Evolutionary conservation across 208 protist genomes (phyloP).

Genomic region (Herpetomonas muscarum): DNA sequence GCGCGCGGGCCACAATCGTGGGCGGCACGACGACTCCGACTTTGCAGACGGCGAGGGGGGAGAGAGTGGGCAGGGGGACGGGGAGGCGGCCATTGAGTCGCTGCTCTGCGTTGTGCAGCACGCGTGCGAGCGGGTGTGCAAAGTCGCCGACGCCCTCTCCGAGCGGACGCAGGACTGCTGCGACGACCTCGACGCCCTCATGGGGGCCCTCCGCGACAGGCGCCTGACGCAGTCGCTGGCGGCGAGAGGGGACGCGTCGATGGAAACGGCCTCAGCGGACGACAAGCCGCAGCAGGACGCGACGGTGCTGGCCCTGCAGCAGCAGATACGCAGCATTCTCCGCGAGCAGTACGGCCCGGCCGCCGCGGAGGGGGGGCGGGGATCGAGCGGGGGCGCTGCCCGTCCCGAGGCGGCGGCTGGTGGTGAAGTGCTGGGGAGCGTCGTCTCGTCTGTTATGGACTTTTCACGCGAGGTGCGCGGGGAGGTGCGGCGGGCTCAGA

Average conservation of each 20-base stretch:
- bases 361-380: too few species aligned
- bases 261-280: not conserved
- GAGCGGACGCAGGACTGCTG: constrained; percentile 46
- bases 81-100: constrained; percentile 5
- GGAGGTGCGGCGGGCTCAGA: constrained; percentile 39
- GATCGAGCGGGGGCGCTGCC: not conserved
- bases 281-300: not conserved
- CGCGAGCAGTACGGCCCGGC: constrained; percentile 22
- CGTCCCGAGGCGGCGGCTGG: not conserved
- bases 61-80: constrained; percentile 5
- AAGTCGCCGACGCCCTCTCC: constrained; percentile 34
- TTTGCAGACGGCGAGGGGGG: constrained; percentile 3
- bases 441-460: constrained; percentile 70
- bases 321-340: constrained; percentile 16
- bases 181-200: constrained; percentile 58
- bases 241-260: too few species aligned
- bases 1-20: not conserved
- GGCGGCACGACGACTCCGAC: not conserved
- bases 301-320: constrained; percentile 3
- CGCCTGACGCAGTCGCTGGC: not conserved
- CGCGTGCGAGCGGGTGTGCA: constrained; percentile 37
- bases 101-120: constrained; percentile 28
- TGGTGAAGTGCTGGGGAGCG: constrained; percentile 29
- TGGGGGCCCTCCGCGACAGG: constrained; percentile 24
- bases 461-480: constrained; percentile 62